A percentile compares a stretch with the other conserved stretches of the same genome.
phyloP scores from a whole-genome alignment of 83 land plant species.

The Picea mariana region DNA sequence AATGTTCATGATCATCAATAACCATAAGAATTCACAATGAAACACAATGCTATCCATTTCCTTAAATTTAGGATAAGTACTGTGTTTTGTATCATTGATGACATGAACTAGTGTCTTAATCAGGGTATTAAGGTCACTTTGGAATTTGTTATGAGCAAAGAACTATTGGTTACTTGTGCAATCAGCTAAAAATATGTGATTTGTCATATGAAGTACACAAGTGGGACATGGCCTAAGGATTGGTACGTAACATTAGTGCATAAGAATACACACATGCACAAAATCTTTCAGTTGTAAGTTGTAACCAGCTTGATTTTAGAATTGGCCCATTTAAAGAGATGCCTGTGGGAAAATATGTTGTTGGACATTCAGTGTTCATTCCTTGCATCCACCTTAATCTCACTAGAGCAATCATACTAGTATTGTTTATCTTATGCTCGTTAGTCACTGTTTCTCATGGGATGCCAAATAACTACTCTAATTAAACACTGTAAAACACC shows the following conservation, averaged over 20 bases:
- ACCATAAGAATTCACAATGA: background rate
- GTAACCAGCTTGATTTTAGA: slow-evolving; percentile 1
- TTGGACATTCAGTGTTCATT: background rate
- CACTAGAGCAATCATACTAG: background rate
- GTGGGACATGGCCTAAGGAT: background rate
- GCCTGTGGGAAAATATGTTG: background rate
- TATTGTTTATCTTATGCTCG: background rate
- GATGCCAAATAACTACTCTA: background rate
- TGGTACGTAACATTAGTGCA: background rate
- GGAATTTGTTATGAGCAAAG: background rate
- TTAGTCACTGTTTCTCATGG: background rate
- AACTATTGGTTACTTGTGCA: background rate
- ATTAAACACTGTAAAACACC: background rate
- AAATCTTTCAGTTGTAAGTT: background rate
- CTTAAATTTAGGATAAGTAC: background rate
- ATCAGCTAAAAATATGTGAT: background rate
- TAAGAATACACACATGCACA: background rate
- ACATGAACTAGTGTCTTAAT: background rate
- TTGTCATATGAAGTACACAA: background rate
- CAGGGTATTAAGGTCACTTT: background rate
- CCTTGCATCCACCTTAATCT: background rate
- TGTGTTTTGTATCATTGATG: background rate
- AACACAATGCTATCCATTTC: background rate
- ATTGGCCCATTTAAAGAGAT: background rate
- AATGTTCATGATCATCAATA: background rate